Evolutionary conservation across 140 eudicot genomes (phyloP).

Genomic region (Stevia rebaudiana): DNA sequence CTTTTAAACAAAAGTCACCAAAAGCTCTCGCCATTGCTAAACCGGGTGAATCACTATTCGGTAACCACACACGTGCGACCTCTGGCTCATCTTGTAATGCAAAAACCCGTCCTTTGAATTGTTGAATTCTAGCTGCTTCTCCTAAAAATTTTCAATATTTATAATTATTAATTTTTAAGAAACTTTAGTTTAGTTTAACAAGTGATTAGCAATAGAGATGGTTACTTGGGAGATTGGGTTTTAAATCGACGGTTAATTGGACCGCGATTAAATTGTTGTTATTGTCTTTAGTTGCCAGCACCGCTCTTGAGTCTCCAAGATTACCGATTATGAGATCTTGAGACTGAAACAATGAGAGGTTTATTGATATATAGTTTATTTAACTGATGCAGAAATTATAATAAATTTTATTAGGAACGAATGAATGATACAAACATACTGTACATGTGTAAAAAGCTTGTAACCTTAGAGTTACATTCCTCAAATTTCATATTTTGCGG

Average conservation of each 20-base stretch:
- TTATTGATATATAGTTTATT: neutral
- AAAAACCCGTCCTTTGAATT: slow-evolving; percentile 79
- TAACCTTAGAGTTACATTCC: too few species aligned
- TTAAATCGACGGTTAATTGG: slow-evolving; percentile 81
- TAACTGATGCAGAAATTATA: neutral
- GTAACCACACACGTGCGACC: slow-evolving; percentile 90
- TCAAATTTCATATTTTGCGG: too few species aligned
- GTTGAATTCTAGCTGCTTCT: slow-evolving; percentile 81
- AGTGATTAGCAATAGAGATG: neutral
- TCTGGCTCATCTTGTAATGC: slow-evolving; percentile 93
- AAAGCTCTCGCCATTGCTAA: slow-evolving; percentile 96
- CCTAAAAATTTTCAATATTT: slow-evolving; percentile 29
- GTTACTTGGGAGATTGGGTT: slow-evolving; percentile 93
- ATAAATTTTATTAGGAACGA: too few species aligned
- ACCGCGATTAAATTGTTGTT: slow-evolving; percentile 59
- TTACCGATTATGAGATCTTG: slow-evolving; percentile 83
- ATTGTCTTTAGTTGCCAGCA: slow-evolving; percentile 65
- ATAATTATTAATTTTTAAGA: slow-evolving; percentile 5
- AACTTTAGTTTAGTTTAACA: neutral
- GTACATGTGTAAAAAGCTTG: neutral
- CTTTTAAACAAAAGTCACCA: slow-evolving; percentile 87
- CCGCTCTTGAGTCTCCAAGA: slow-evolving; percentile 91
- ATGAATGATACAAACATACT: neutral
- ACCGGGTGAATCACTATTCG: slow-evolving; percentile 86
- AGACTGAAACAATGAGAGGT: slow-evolving; percentile 44